Evolutionary conservation across 768 basidiomycete genomes (phyloP).

Genomic region (Suillus paluster): DNA sequence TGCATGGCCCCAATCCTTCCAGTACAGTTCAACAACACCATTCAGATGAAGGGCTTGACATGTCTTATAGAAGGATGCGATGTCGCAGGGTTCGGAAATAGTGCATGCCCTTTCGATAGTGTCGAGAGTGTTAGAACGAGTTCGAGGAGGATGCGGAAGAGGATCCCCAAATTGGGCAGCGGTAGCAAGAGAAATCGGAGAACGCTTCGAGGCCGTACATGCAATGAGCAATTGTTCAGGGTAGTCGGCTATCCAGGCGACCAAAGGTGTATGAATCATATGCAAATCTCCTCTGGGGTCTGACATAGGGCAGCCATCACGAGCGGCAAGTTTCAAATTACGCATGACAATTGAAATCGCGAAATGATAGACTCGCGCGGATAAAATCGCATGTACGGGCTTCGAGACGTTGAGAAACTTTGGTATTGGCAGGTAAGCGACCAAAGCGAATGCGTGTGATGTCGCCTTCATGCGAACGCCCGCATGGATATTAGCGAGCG

Average conservation of each 20-base stretch:
- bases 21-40: constrained; percentile 34
- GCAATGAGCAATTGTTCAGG: constrained; percentile 22
- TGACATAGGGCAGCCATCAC: constrained; percentile 31
- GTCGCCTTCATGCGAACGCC: constrained; percentile 36
- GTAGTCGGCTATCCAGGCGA: constrained; percentile 22
- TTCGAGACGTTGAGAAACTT: constrained; percentile 26
- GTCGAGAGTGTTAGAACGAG: constrained; percentile 1
- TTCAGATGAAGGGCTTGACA: constrained; percentile 6
- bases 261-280: constrained; percentile 18
- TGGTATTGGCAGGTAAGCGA: constrained; percentile 36
- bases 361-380: constrained; percentile 31
- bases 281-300: constrained; percentile 22
- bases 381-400: constrained; percentile 31
- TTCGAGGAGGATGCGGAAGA: constrained; percentile 12
- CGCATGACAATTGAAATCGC: constrained; percentile 33
- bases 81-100: constrained; percentile 23
- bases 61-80: constrained; percentile 12
- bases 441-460: constrained; percentile 31
- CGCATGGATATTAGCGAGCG: constrained; percentile 36
- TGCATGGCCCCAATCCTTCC: constrained; percentile 30
- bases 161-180: constrained; percentile 21
- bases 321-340: constrained; percentile 34
- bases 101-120: constrained; percentile 10
- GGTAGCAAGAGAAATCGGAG: constrained; percentile 19
- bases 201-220: constrained; percentile 14